phyloP scores from a whole-genome alignment of 1,284 basidiomycete species.

The Ganoderma boninense region DNA sequence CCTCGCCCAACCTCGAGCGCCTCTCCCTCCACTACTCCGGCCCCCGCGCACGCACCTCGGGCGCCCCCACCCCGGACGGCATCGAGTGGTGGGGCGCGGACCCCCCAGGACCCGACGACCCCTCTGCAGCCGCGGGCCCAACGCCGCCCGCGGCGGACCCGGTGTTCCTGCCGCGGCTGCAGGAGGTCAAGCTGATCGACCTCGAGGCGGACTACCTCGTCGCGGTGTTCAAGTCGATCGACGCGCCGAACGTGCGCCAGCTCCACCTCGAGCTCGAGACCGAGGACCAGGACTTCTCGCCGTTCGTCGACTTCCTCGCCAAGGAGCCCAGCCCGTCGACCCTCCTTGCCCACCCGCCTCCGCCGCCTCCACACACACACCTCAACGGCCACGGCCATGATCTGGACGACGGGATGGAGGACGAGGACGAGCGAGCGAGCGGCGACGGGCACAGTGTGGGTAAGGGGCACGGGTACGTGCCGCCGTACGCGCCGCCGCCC shows the following conservation, averaged over 20 bases:
- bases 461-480: constrained; percentile 3
- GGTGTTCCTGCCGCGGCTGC: constrained; percentile 50
- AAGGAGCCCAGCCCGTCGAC: constrained; percentile 23
- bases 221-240: constrained; percentile 51
- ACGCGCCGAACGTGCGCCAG: constrained; percentile 51
- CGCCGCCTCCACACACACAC: constrained; percentile 2
- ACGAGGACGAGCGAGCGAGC: not conserved
- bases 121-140: constrained; percentile 17
- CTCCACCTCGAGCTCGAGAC: constrained; percentile 59
- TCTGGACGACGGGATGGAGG: too few species aligned
- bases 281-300: constrained; percentile 55
- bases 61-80: constrained; percentile 31
- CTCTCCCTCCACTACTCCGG: constrained; percentile 67
- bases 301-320: constrained; percentile 51
- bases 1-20: constrained; percentile 54
- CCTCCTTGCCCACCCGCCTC: constrained; percentile 16
- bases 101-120: constrained; percentile 20
- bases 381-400: constrained; percentile 16
- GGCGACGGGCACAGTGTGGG: constrained; percentile 5
- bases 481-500: too few species aligned
- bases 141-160: constrained; percentile 34
- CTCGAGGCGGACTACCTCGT: constrained; percentile 60
- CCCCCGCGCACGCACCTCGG: constrained; percentile 49
- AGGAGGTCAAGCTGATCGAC: constrained; percentile 58
- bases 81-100: constrained; percentile 32